phyloP scores from a whole-genome alignment of 2,329 filamentous ascomycete species.

The Fusarium oxysporum region DNA sequence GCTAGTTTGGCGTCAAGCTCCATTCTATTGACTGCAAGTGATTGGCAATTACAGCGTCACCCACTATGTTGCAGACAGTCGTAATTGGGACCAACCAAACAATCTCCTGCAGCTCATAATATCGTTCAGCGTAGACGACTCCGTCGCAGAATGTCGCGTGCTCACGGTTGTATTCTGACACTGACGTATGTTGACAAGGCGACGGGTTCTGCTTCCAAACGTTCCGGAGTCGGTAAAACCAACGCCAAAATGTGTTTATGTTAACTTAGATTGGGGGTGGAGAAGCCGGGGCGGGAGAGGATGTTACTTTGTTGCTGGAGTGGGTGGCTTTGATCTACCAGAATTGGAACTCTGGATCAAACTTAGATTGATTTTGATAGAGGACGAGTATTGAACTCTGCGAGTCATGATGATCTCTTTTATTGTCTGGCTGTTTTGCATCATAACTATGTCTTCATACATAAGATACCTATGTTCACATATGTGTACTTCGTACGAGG shows the following conservation, averaged over 20 bases:
- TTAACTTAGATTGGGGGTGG: conserved; percentile 12
- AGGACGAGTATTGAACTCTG: background rate
- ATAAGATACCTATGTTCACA: background rate
- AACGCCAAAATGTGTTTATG: conserved; percentile 3
- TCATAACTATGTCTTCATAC: background rate
- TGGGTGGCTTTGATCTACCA: conserved; percentile 28
- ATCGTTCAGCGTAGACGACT: background rate
- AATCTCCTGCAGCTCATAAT: conserved; percentile 19
- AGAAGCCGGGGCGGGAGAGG: conserved; percentile 2
- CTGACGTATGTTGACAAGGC: background rate
- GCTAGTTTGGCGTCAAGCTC: conserved; percentile 13
- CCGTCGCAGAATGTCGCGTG: background rate
- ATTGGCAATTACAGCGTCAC: conserved; percentile 28
- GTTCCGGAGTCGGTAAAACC: background rate
- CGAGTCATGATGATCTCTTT: background rate
- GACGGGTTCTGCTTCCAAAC: background rate
- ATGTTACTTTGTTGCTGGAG: conserved; percentile 6
- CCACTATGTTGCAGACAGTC: conserved; percentile 5
- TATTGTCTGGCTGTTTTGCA: background rate
- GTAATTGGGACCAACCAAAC: conserved; percentile 19
- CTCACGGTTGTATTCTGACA: background rate
- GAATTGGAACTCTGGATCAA: conserved; percentile 16
- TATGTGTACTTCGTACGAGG: background rate
- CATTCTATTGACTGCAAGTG: conserved; percentile 9
- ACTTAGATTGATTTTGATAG: conserved; percentile 3